These are phyloP conservation scores for Groenewaldozyma salmanticensis DNA, from an alignment of 805 yeast species.

Conservation along the genomic window DNA sequence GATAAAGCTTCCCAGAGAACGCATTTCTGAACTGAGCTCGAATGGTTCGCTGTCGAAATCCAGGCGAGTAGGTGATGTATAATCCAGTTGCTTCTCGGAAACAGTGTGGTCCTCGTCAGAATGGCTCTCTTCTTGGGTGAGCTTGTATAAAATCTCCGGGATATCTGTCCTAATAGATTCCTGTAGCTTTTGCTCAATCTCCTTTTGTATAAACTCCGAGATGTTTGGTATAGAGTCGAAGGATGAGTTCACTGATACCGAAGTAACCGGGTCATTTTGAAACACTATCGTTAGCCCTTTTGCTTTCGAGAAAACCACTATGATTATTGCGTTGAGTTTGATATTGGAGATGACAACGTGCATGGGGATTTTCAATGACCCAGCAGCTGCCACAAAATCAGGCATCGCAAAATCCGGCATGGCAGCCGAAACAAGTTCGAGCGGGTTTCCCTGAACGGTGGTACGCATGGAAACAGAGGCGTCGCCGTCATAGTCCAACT, in stretches of 20 bases:
- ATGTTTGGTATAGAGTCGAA: slow-evolving; percentile 26
- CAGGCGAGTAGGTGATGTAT: no score
- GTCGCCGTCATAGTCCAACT: slow-evolving; percentile 65
- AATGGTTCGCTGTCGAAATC: no score
- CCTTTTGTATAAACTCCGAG: slow-evolving; percentile 16
- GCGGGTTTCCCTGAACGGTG: slow-evolving; percentile 69
- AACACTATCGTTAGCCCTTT: slow-evolving; percentile 22
- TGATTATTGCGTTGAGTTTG: slow-evolving; percentile 18
- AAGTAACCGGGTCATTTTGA: slow-evolving; percentile 23
- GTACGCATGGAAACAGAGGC: slow-evolving; percentile 63
- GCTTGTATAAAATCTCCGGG: slow-evolving; percentile 25
- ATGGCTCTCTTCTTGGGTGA: slow-evolving; percentile 11
- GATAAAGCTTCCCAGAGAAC: no score
- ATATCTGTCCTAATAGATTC: slow-evolving; percentile 27
- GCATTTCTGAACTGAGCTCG: no score
- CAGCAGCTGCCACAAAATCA: slow-evolving; percentile 16
- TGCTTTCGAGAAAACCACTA: slow-evolving; percentile 22
- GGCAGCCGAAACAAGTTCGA: slow-evolving; percentile 27
- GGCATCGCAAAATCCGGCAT: slow-evolving; percentile 20
- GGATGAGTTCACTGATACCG: slow-evolving; percentile 21
- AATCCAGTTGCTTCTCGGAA: no score
- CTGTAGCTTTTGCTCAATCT: slow-evolving; percentile 18
- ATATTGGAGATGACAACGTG: slow-evolving; percentile 16
- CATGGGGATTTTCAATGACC: slow-evolving; percentile 23
- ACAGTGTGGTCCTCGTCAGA: no score